Evolutionary conservation across 169 alveolate species (phyloP), one percentile per base, ranked within the genome.

Genomic region (Cyclospora cayetanensis): DNA sequence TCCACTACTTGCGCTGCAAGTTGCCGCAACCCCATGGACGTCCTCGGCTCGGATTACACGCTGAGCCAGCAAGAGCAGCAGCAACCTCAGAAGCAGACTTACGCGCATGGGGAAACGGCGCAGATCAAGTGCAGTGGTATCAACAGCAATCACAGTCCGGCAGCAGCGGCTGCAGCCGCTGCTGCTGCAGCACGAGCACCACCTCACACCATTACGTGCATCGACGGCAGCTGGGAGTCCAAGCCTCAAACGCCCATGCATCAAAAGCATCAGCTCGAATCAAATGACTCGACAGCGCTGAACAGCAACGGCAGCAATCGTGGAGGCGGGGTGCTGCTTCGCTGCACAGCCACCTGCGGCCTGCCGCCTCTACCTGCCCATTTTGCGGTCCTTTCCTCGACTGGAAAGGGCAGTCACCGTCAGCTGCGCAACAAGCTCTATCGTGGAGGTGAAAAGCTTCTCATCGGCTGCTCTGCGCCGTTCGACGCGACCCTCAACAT

Each of bases 331-430:
- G 87, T 76, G 66, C 42, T 43, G 87, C 87, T 76, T 41, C 65
- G 87, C 25, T 76, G 87, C 66, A 76, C 68, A 63, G 87, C 87
- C 46, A 43, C 87, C 68, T 76, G 87, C 87, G 41, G 87, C 11
- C 42, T 76, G 39, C 87, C 87, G 1, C 87, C 87, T 11, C 43
- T 76, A 52, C 43, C 68, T 3, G 34, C 87, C 2, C 87, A 76
- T 34, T 76, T 76, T 12, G 25, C 55, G 20, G 29, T 76, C 25
- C 7, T 76, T n/a, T 9, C 29, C n/a, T 53, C 87, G 0, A 43
- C 29, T 0, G 41, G 31, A 46, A 5, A 25, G 31, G 43, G 87
- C n/a, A 9, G 25, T 11, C 65, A 11, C 3, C 29, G 42, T 1
- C 4, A 43, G 22, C 37, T 22, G 3, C 55, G 25, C 22, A 20